Percentiles rank a stretch among this genome's conserved stretches.
These are phyloP conservation scores for Ceratocystis lukuohia DNA, from an alignment of 2,329 filamentous ascomycete genomes.

Conservation along the genomic window DNA sequence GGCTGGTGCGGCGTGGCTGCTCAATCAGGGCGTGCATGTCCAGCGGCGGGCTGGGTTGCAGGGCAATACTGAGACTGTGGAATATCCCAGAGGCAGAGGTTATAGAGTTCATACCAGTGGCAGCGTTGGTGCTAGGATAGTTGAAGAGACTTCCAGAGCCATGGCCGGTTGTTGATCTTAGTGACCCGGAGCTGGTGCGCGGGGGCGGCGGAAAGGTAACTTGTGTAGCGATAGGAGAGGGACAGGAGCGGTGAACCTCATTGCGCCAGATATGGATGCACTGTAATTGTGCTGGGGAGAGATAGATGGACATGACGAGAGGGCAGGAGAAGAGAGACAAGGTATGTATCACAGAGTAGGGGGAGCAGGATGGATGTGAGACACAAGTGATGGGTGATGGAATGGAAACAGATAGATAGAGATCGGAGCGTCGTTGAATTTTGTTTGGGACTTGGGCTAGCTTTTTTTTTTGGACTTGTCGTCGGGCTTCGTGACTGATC, in stretches of 20 bases:
- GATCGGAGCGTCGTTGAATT: not conserved
- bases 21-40: conserved; percentile 20
- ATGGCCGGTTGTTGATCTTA: conserved; percentile 25
- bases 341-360: not conserved
- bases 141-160: conserved; percentile 18
- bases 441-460: too few relatives aligned
- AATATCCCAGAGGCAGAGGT: conserved; percentile 23
- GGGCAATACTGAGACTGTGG: conserved; percentile 23
- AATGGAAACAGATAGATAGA: not conserved
- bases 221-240: conserved; percentile 26
- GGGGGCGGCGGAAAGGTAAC: conserved; percentile 23
- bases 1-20: conserved; percentile 21
- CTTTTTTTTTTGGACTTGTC: too few relatives aligned
- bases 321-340: not conserved
- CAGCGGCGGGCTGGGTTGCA: conserved; percentile 23
- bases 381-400: not conserved
- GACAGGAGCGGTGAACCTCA: conserved; percentile 32
- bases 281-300: conserved; percentile 24
- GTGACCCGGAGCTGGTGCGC: conserved; percentile 26
- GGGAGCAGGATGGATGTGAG: not conserved
- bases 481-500: not conserved
- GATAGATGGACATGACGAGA: conserved; percentile 16
- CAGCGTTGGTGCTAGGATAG: conserved; percentile 18
- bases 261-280: conserved; percentile 39
- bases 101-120: conserved; percentile 16